Evolutionary conservation across 768 basidiomycete species (phyloP).

Genomic region (Collybiopsis confluens): DNA sequence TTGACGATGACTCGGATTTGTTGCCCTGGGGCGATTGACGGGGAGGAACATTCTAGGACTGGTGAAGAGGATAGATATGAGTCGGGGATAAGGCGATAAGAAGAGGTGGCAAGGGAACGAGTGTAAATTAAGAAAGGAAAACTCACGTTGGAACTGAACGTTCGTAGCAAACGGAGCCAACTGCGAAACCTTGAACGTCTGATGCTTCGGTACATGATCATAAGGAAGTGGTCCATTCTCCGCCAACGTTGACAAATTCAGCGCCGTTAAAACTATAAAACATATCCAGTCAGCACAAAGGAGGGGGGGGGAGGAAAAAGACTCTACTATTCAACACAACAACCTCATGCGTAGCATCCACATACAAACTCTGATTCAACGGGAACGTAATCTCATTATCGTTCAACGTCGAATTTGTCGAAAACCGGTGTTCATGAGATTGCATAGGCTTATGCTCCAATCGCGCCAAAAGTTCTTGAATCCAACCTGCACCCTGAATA

Average conservation of each 20-base stretch:
- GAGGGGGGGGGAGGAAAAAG: background rate
- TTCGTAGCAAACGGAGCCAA: slow-evolving; percentile 88
- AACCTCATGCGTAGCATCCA: slow-evolving; percentile 91
- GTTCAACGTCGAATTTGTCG: slow-evolving; percentile 76
- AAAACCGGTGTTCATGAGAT: slow-evolving; percentile 56
- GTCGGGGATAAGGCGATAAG: slow-evolving; percentile 10
- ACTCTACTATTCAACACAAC: slow-evolving; percentile 76
- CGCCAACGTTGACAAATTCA: slow-evolving; percentile 78
- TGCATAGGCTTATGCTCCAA: slow-evolving; percentile 72
- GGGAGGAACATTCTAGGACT: slow-evolving; percentile 58
- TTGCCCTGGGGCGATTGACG: slow-evolving; percentile 34
- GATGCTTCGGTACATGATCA: slow-evolving; percentile 61
- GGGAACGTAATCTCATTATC: slow-evolving; percentile 41
- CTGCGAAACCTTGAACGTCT: slow-evolving; percentile 70
- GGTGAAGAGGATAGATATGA: no score
- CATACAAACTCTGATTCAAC: slow-evolving; percentile 67
- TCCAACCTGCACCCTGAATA: slow-evolving; percentile 72
- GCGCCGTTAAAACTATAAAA: slow-evolving; percentile 67
- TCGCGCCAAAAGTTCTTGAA: slow-evolving; percentile 81
- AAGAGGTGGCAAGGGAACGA: background rate
- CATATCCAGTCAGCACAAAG: slow-evolving; percentile 3
- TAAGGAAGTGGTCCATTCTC: slow-evolving; percentile 69
- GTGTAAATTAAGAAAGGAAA: slow-evolving; percentile 6
- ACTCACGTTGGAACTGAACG: slow-evolving; percentile 81
- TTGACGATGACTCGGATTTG: slow-evolving; percentile 86